Evolutionary conservation across 441 rosid genomes (phyloP), one percentile per base, ranked within the genome.

Genomic region (Syzygium syzygioides): DNA sequence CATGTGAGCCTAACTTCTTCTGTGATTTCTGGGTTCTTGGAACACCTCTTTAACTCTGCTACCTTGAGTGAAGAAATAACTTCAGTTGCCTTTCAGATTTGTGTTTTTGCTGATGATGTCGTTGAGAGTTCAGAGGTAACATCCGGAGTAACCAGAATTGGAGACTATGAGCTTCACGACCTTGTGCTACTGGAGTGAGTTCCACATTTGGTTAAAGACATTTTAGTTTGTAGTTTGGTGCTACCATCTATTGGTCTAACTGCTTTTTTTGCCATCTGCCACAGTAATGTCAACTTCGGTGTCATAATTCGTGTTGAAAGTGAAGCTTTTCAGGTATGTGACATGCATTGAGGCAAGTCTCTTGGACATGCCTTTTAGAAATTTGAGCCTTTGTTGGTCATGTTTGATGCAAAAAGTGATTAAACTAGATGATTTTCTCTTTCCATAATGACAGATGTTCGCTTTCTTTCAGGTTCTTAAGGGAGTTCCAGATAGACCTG

Each of bases 61-160:
- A 19, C 28, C 53, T 45, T 34, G 57, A 37, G 25, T 7, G 15
- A 85, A 60, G 45, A 90, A 41, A 79, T 48, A 54, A 55, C 32
- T 55, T 23, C 14, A 88, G 45, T 66, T 91, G 64, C 87, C 66
- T 84, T 84, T 92, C 93, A 98, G 99, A 94, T 98, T 37, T 96
- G 96, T 89, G 99, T 97, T 68, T 98, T 98, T 92, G 96, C 99
- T 85, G 98, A 98, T 92, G 99, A 96, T 90, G 99, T 96, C 89
- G 99, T 97, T 88, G 98, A 94, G 94, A 98, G 99, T 91, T 96
- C 99, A 79, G 99, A 98, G 95, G 99, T 97, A 86, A 96, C 99
- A 45, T 93, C 99, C 89, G 99, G 99, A 86, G 90, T 97, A 88
- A 96, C 99, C 83, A 96, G 95, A 93, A 94, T 98, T 84, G 99